Conservation (phyloP, 106 monocot genomes). For the Allium fistulosum region DNA sequence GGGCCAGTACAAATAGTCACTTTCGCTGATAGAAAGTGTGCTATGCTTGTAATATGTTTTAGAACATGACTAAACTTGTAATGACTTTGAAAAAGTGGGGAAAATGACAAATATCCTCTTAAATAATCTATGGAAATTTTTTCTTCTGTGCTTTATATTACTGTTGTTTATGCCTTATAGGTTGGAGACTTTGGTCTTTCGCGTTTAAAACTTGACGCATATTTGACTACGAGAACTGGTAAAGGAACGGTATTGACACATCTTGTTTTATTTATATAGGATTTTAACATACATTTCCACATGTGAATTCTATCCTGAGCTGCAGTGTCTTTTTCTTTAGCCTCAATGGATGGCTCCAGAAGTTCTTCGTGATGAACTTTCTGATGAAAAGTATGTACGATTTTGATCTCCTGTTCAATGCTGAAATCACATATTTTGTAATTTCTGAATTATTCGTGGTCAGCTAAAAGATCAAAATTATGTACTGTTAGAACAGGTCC, state of each 20-base stretch:
- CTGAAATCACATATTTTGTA: neutral
- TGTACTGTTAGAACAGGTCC: slow-evolving; percentile 37
- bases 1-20: no score
- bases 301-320: neutral
- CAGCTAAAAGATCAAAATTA: neutral
- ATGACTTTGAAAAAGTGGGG: no score
- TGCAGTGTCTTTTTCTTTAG: slow-evolving; percentile 16
- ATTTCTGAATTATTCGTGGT: neutral
- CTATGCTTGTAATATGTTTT: no score
- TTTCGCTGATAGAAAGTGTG: no score
- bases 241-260: slow-evolving; percentile 72
- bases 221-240: slow-evolving; percentile 76
- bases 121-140: no score
- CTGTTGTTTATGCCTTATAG: slow-evolving; percentile 20
- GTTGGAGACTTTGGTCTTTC: slow-evolving; percentile 99
- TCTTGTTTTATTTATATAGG: neutral
- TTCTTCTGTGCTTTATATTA: neutral
- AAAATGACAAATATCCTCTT: no score
- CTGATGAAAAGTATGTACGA: slow-evolving; percentile 87
- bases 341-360: slow-evolving; percentile 99
- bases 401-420: neutral
- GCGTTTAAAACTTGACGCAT: slow-evolving; percentile 82
- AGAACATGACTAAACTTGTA: no score
- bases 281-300: neutral
- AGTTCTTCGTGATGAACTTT: slow-evolving; percentile 92